phyloP scores from a whole-genome alignment of 768 basidiomycete species.

The Kwoniella heveanensis region DNA sequence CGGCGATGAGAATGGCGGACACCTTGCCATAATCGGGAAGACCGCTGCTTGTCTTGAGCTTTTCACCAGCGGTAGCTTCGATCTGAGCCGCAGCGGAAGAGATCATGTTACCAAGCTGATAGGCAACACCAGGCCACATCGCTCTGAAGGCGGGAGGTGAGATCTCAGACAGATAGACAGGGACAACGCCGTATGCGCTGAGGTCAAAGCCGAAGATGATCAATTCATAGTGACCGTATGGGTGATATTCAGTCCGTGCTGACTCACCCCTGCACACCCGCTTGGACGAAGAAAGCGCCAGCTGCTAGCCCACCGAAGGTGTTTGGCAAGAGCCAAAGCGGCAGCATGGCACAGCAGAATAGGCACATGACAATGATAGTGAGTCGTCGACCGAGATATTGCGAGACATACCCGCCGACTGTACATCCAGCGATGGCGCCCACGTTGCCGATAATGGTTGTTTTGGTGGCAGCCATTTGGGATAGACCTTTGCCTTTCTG shows the following conservation, averaged over 20 bases:
- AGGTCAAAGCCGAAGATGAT: too few species aligned
- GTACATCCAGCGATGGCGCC: slow-evolving; percentile 60
- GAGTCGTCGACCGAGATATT: slow-evolving; percentile 75
- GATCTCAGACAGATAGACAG: slow-evolving; percentile 77
- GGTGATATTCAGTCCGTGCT: too few species aligned
- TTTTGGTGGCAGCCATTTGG: slow-evolving; percentile 64
- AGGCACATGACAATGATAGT: slow-evolving; percentile 57
- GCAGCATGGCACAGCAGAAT: slow-evolving; percentile 45
- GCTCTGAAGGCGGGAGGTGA: slow-evolving; percentile 83
- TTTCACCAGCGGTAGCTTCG: slow-evolving; percentile 68
- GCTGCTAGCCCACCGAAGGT: slow-evolving; percentile 70
- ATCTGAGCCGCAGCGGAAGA: slow-evolving; percentile 74
- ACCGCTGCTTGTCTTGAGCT: slow-evolving; percentile 56
- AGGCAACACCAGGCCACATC: slow-evolving; percentile 77
- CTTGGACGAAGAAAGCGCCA: slow-evolving; percentile 66
- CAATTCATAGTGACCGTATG: too few species aligned
- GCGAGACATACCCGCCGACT: slow-evolving; percentile 69
- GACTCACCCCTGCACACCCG: slow-evolving; percentile 85
- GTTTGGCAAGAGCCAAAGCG: slow-evolving; percentile 74
- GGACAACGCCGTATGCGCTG: slow-evolving; percentile 62
- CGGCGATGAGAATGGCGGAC: slow-evolving; percentile 81
- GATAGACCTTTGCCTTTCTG: slow-evolving; percentile 64
- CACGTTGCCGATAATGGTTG: slow-evolving; percentile 69
- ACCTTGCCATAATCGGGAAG: slow-evolving; percentile 54
- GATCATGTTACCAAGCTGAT: slow-evolving; percentile 72